Conservation (phyloP, 345 rosid genomes). For the Cardiospermum halicacabum region DNA sequence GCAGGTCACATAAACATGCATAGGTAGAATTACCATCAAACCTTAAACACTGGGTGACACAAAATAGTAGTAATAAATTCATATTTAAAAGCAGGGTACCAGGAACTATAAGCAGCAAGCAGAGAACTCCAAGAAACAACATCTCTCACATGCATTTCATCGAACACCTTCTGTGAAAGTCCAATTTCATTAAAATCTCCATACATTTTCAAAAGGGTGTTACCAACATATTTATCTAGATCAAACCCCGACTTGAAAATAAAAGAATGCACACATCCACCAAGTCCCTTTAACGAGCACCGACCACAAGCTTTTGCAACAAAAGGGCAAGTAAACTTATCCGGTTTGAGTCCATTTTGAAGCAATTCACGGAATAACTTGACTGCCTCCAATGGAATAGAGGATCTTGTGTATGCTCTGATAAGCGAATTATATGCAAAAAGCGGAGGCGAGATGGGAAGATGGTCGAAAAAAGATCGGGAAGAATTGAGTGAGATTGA, state of each 20-base stretch:
- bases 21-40: too few relatives aligned
- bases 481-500: constrained; percentile 22
- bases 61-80: too few relatives aligned
- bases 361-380: constrained; percentile 22
- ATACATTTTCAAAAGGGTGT: constrained; percentile 30
- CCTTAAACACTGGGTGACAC: too few relatives aligned
- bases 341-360: constrained; percentile 14
- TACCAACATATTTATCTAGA: constrained; percentile 22
- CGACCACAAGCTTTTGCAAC: constrained; percentile 29
- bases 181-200: constrained; percentile 26
- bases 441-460: constrained; percentile 18
- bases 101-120: constrained; percentile 39
- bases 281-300: constrained; percentile 18
- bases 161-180: constrained; percentile 30
- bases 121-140: constrained; percentile 50
- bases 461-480: constrained; percentile 13
- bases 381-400: constrained; percentile 16
- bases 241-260: constrained; percentile 19
- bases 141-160: constrained; percentile 35
- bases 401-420: constrained; percentile 18
- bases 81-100: constrained; percentile 24
- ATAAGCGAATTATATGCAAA: constrained; percentile 28
- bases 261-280: constrained; percentile 21
- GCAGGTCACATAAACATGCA: neutral
- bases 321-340: constrained; percentile 28